Conservation (phyloP, 2,329 filamentous ascomycete genomes). For the Coniochaeta hoffmannii region DNA sequence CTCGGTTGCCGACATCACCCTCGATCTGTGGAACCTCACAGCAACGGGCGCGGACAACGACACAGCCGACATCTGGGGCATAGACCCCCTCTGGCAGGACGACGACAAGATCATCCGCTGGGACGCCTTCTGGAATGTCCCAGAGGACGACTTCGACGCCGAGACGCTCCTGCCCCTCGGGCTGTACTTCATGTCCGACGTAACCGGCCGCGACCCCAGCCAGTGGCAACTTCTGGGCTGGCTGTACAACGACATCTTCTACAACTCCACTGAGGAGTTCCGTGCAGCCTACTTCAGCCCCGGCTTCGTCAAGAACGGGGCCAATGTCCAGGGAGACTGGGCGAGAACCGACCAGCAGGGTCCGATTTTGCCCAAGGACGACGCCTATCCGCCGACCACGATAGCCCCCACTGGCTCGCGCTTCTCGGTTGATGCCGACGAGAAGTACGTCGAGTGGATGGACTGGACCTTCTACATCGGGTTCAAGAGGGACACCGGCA, state of each 20-base stretch:
- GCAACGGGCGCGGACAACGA: conserved; percentile 31
- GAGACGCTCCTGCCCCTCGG: conserved; percentile 37
- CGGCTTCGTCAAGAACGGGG: conserved; percentile 36
- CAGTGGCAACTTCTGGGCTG: conserved; percentile 44
- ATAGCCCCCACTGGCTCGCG: conserved; percentile 22
- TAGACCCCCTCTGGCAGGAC: conserved; percentile 33
- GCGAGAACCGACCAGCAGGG: conserved; percentile 33
- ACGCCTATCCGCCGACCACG: not conserved
- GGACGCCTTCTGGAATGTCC: conserved; percentile 35
- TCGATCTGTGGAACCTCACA: conserved; percentile 34
- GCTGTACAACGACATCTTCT: conserved; percentile 48
- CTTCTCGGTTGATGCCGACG: conserved; percentile 31
- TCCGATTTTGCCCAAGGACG: conserved; percentile 22
- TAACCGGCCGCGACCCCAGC: conserved; percentile 41
- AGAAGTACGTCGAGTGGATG: conserved; percentile 43
- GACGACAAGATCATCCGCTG: conserved; percentile 35
- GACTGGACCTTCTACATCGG: conserved; percentile 44
- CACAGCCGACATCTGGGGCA: conserved; percentile 30
- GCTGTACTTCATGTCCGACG: conserved; percentile 34
- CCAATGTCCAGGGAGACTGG: conserved; percentile 41
- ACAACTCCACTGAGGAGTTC: conserved; percentile 40
- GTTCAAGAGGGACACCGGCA: conserved; percentile 38
- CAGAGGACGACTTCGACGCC: conserved; percentile 31
- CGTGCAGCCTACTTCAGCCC: conserved; percentile 31
- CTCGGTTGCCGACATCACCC: conserved; percentile 33